phyloP scores from a whole-genome alignment of 1,284 basidiomycete species.

The Takashimella koratensis region DNA sequence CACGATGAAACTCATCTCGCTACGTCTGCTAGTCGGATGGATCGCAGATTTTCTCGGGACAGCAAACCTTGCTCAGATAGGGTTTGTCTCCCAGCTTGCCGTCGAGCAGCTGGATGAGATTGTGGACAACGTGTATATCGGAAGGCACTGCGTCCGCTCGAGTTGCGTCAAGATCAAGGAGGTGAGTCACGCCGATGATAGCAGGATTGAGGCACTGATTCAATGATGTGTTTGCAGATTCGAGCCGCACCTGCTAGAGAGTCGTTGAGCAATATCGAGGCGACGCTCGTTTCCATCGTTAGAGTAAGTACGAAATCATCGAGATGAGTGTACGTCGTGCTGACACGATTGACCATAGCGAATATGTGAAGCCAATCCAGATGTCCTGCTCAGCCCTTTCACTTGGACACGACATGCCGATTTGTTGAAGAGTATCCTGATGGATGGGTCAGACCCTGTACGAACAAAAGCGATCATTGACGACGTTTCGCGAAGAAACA shows the following conservation, averaged over 20 bases:
- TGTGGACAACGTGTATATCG: conserved; percentile 48
- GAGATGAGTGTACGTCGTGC: neutral
- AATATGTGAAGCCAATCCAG: conserved; percentile 28
- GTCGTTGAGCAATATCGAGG: conserved; percentile 28
- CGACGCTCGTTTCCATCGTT: conserved; percentile 30
- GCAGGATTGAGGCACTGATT: neutral
- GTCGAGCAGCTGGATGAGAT: conserved; percentile 77
- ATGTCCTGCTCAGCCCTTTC: conserved; percentile 38
- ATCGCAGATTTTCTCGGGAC: conserved; percentile 69
- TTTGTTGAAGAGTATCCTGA: conserved; percentile 22
- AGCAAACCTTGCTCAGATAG: conserved; percentile 78
- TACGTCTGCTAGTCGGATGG: conserved; percentile 75
- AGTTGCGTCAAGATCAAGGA: conserved; percentile 60
- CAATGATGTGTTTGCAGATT: conserved; percentile 17
- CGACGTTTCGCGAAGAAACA: conserved; percentile 64
- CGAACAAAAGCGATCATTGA: conserved; percentile 11
- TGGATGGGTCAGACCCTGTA: neutral
- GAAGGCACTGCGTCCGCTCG: conserved; percentile 31
- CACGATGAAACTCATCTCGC: conserved; percentile 75
- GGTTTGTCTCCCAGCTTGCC: conserved; percentile 70
- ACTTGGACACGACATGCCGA: conserved; percentile 56
- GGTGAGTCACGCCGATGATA: no score
- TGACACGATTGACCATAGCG: conserved; percentile 6
- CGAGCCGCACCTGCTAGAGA: conserved; percentile 23
- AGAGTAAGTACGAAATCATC: conserved; percentile 14